Conservation (phyloP, 768 basidiomycete species). For the Rhodotorula diobovata region DNA sequence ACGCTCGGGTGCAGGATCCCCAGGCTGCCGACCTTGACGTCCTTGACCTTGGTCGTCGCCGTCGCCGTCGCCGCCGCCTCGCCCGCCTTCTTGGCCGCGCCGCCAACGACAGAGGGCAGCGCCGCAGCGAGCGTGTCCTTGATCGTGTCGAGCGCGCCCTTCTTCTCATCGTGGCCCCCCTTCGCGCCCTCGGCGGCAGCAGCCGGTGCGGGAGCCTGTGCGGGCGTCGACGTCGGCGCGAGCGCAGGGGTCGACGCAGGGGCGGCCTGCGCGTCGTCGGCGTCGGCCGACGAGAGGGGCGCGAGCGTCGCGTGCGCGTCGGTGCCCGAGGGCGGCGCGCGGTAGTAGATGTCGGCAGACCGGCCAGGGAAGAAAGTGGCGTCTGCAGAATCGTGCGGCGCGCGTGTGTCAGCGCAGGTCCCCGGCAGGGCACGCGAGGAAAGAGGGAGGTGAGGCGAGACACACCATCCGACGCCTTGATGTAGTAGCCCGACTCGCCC, state of each 20-base stretch:
- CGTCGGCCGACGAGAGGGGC: slow-evolving; percentile 28
- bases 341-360: slow-evolving; percentile 85
- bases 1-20: slow-evolving; percentile 92
- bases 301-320: slow-evolving; percentile 40
- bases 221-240: slow-evolving; percentile 30
- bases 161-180: background rate
- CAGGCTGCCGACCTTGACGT: slow-evolving; percentile 76
- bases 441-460: background rate
- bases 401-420: slow-evolving; percentile 4
- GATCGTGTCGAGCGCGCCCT: slow-evolving; percentile 45
- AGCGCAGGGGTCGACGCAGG: slow-evolving; percentile 30
- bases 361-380: slow-evolving; percentile 91
- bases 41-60: slow-evolving; percentile 43
- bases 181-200: background rate
- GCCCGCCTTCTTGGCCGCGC: background rate
- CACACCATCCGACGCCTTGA: slow-evolving; percentile 77
- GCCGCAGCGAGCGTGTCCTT: slow-evolving; percentile 54
- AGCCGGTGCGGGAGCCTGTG: slow-evolving; percentile 1
- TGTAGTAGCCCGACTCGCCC: slow-evolving; percentile 77
- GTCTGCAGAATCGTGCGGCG: slow-evolving; percentile 62
- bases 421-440: background rate
- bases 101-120: slow-evolving; percentile 45
- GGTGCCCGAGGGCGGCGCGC: slow-evolving; percentile 47
- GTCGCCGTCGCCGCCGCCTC: background rate
- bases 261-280: slow-evolving; percentile 33